Conservation (phyloP, 345 rosid genomes). For the Populus tremula region DNA sequence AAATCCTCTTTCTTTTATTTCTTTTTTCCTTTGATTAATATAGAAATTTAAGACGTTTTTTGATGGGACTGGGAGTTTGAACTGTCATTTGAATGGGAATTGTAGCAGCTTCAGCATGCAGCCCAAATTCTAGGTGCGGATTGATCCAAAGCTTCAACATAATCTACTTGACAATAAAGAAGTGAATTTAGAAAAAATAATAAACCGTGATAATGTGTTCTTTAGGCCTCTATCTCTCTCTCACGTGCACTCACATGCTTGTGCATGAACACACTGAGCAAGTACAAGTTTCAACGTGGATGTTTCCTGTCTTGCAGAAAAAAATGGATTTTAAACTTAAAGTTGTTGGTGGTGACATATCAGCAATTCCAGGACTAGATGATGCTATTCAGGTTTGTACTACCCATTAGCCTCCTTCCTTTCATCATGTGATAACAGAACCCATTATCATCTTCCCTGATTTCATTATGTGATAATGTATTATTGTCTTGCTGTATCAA, state of each 20-base stretch:
- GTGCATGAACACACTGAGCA: neutral
- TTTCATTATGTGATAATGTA: neutral
- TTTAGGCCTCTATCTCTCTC: neutral
- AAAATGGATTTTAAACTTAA: conserved; percentile 86
- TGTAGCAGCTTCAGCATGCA: neutral
- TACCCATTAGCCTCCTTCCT: conserved; percentile 1
- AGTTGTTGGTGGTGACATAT: conserved; percentile 91
- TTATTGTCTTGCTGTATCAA: conserved; percentile 1
- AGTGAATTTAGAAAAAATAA: neutral
- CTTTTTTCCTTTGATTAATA: neutral
- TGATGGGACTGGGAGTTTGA: neutral
- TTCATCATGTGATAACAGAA: neutral
- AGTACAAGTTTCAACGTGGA: neutral
- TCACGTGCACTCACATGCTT: neutral
- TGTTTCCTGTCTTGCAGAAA: conserved; percentile 61
- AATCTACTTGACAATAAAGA: neutral
- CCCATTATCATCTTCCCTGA: neutral
- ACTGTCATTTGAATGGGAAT: neutral
- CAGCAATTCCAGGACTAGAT: conserved; percentile 81
- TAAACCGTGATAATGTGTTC: no score
- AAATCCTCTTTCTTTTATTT: neutral
- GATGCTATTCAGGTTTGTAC: conserved; percentile 86
- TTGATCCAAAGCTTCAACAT: neutral
- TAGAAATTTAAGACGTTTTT: neutral
- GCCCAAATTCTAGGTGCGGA: neutral